Evolutionary conservation across 495 filamentous ascomycete genomes (phyloP), one percentile per base, ranked within the genome.

Genomic region (Polyplosphaeria fusca): DNA sequence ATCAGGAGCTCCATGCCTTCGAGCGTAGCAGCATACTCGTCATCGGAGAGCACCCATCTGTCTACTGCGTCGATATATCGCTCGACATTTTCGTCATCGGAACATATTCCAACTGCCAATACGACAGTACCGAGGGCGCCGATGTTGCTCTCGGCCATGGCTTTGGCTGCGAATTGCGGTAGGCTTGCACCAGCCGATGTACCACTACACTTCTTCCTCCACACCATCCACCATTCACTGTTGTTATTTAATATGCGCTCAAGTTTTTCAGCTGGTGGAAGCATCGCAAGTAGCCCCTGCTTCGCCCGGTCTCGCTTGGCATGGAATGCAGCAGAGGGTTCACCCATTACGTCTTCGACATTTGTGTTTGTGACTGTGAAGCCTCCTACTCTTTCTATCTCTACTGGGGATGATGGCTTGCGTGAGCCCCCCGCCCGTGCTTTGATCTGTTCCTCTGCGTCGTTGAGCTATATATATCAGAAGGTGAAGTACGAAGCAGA

Each of bases 1-100:
- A 75, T 54, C 32, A 78, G 67, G 51, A 71, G 76, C 60, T 80
- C 77, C 38, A 83, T 70, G 5, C 77, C 77, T 27, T 80, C 75
- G 0, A 81, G 55, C 0, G 74, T 80, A 2, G 68, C 70, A 4
- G 71, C 67, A 48, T 75, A 70, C 37, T 78, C 75, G 52, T 80
- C 79, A 49, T 81, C 76, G 13, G 68, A 58, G 13, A 74, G 55
- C 9, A 82, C 65, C 16, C 75, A 63, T 11, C 70, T 69, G 30
- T 78, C 74, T 14, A 76, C 71, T 0, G 61, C 59, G 3, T 52
- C 65, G 5, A 75, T 59, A 45, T 72, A 75, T 5, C 52, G 67
- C 16, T 72, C 68, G 16, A 57, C 43, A 30, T 65, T 47, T 16
- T 58, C 48, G 14, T 54, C 56, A 23, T 66, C 55, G 5, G 49